These are phyloP conservation scores for Lactuca sativa DNA, from an alignment of 129 eudicot genomes.

Conservation along the genomic window DNA sequence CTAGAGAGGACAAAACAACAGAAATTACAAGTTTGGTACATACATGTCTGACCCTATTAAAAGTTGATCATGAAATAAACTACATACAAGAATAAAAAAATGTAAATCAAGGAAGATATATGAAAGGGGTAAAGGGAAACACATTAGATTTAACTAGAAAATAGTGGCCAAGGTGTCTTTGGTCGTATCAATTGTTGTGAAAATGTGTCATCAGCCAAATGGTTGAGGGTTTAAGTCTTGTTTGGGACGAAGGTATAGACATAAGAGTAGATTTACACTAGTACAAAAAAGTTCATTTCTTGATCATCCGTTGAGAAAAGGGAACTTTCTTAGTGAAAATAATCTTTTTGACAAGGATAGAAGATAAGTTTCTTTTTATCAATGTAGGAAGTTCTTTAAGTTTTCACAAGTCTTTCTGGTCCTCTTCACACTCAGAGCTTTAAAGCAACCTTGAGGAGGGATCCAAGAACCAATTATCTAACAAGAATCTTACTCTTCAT, in stretches of 20 bases:
- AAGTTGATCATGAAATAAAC: not conserved
- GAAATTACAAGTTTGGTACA: too few relatives aligned
- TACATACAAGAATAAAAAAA: not conserved
- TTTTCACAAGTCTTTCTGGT: not conserved
- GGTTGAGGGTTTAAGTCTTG: too few relatives aligned
- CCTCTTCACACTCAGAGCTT: constrained; percentile 1
- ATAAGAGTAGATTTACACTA: too few relatives aligned
- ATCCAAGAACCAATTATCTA: not conserved
- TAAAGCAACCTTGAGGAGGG: not conserved
- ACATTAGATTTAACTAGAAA: constrained; percentile 3
- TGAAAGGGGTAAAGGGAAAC: constrained; percentile 6
- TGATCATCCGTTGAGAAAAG: not conserved
- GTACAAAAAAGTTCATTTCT: not conserved
- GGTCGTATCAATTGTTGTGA: too few relatives aligned
- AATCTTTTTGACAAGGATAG: not conserved
- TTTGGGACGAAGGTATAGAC: too few relatives aligned
- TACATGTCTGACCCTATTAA: constrained; percentile 2
- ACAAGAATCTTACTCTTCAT: constrained; percentile 3
- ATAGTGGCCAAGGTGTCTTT: too few relatives aligned
- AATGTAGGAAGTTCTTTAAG: not conserved
- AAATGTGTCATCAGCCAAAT: too few relatives aligned
- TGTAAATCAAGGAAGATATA: constrained; percentile 3
- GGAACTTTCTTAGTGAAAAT: not conserved
- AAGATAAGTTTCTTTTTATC: constrained; percentile 1
- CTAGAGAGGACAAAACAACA: too few relatives aligned